phyloP scores from a whole-genome alignment of 1,139 yeast species.

The Kurtzmaniella natalensis region DNA sequence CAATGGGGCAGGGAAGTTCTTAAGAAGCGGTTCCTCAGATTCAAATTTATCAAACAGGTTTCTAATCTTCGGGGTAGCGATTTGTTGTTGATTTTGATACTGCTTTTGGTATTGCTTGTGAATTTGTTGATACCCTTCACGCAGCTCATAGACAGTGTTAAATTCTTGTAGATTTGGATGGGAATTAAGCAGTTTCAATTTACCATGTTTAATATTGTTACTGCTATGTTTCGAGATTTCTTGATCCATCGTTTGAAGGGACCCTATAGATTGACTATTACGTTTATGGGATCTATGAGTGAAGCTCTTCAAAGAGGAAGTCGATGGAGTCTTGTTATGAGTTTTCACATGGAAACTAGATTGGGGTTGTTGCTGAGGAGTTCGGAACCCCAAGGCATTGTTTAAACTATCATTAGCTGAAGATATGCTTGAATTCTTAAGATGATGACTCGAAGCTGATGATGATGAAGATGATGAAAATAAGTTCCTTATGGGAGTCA shows the following conservation, averaged over 20 bases:
- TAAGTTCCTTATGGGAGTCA: conserved; percentile 40
- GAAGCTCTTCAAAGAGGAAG: conserved; percentile 1
- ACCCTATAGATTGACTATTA: conserved; percentile 6
- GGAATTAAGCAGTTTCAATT: conserved; percentile 1
- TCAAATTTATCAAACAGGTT: no score
- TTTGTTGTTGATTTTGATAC: no score
- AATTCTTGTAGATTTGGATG: conserved; percentile 3
- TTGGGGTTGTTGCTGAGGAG: no score
- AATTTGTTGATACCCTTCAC: no score
- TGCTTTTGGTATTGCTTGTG: no score
- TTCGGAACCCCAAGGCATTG: conserved; percentile 7
- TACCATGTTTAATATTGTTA: not conserved
- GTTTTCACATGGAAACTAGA: no score
- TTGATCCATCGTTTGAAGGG: conserved; percentile 5
- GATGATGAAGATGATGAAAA: conserved; percentile 18
- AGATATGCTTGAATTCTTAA: conserved; percentile 12
- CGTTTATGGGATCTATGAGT: conserved; percentile 5
- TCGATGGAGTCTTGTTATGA: not conserved
- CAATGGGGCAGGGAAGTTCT: no score
- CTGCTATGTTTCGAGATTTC: no score
- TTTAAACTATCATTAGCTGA: conserved; percentile 14
- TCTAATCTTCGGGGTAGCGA: no score
- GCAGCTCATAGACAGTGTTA: not conserved
- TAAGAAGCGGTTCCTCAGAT: no score
- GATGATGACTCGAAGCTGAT: conserved; percentile 10